These are phyloP conservation scores for Gyrodon lividus DNA, from an alignment of 768 basidiomycete species.

Conservation along the genomic window DNA sequence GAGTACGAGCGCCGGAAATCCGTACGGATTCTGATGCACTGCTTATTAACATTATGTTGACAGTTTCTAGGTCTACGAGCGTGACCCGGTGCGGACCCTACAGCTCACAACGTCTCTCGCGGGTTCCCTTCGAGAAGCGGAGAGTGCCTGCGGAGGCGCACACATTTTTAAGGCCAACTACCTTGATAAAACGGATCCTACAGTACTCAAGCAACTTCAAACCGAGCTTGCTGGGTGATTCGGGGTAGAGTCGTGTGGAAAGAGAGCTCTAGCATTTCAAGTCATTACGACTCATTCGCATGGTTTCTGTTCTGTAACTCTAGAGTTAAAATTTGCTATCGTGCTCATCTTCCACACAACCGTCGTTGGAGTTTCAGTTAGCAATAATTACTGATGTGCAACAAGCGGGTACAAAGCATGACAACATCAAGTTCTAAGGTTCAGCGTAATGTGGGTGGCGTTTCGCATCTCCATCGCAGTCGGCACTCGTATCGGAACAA, in stretches of 20 bases:
- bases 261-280: background rate
- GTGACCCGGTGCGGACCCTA: constrained; percentile 68
- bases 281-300: background rate
- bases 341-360: background rate
- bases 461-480: constrained; percentile 46
- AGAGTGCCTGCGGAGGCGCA: constrained; percentile 56
- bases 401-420: background rate
- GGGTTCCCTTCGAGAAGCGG: constrained; percentile 60
- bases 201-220: constrained; percentile 71
- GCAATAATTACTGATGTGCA: no score
- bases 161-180: constrained; percentile 58
- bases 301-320: background rate
- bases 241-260: background rate
- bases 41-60: constrained; percentile 9
- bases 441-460: constrained; percentile 38
- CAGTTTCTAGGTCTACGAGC: constrained; percentile 55
- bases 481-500: constrained; percentile 48
- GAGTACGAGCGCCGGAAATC: constrained; percentile 76
- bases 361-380: background rate
- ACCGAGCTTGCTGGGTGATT: constrained; percentile 38
- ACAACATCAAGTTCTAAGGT: constrained; percentile 7
- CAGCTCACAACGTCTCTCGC: constrained; percentile 64
- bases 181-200: constrained; percentile 66
- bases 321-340: constrained; percentile 2
- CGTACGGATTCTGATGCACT: constrained; percentile 40